Base-by-base conservation (phyloP, 2,329 filamentous ascomycete species). In the Talaromyces verruculosus region DNA sequence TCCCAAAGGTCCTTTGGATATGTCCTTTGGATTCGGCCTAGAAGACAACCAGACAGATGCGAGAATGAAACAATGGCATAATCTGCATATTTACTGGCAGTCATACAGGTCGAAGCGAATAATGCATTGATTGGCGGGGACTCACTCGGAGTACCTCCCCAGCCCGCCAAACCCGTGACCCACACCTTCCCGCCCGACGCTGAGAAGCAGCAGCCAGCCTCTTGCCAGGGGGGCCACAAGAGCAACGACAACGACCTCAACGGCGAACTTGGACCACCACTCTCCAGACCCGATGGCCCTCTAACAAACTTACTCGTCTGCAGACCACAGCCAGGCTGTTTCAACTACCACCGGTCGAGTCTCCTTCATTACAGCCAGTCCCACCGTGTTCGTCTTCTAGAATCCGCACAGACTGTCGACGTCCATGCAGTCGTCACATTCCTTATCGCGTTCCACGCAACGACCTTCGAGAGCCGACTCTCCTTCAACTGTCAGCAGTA, bases 391-490 rank as follows among this genome's bases (percentile, higher is more conserved):
- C 17, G 11, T 25, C 28, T 63, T 43, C 17, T 30, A 4, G 49
- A 55, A 47, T 28, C 41, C 33, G 43, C 64, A 47, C 58, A 61
- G 51, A 62, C 49, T 33, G 25, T 19, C 17, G 5, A 30, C 60
- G 59, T 55, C 49, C 45, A 71, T 72, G 70, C 69, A 71, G 66
- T 68, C 68, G 28, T 49, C 68, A 39, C 64, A 67, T 58, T 68
- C 67, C 49, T 63, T 67, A 43, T 67, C 68, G 28, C 63, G 86
- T 74, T 80, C 81, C 58, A 79, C 85, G 72, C 87, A 87, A 73
- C 84, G 88, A 70, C 85, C 87, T 72, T 89, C 88, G n/a, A 86
- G 83, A 68, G 84, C 82, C 41, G 88, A 89, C 69, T 83, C 84
- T 63, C 69, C 71, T 47, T 71, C 72, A 28, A 70, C 70, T 30